Evolutionary conservation across 2,329 filamentous ascomycete genomes (phyloP).

Genomic region (Neofusicoccum laricinum): DNA sequence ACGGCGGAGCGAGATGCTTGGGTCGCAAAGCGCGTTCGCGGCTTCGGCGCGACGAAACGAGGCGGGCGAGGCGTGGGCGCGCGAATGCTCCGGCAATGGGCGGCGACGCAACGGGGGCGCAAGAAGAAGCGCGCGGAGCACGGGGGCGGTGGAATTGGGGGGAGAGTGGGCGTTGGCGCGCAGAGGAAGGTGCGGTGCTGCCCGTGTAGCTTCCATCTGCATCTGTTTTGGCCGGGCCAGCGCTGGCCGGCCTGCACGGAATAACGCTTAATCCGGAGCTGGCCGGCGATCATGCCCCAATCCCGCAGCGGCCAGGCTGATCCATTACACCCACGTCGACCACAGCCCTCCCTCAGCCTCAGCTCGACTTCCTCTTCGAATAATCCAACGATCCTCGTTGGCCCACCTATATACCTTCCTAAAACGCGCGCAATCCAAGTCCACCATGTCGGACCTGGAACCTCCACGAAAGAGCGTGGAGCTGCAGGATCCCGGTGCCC

Average conservation of each 20-base stretch:
- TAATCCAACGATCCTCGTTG: background rate
- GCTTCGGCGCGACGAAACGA: background rate
- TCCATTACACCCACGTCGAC: slow-evolving; percentile 15
- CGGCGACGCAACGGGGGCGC: background rate
- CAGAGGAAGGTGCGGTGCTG: background rate
- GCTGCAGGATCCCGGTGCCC: slow-evolving; percentile 56
- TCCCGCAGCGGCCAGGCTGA: slow-evolving; percentile 5
- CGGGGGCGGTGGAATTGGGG: background rate
- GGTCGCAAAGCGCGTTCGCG: background rate
- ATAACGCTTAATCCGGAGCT: background rate
- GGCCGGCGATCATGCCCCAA: slow-evolving; percentile 12
- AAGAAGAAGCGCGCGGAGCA: background rate
- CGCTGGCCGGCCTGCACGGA: background rate
- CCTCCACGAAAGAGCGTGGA: slow-evolving; percentile 55
- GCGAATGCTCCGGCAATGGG: background rate
- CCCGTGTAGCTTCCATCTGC: slow-evolving; percentile 4
- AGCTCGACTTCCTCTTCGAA: background rate
- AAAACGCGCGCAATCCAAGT: background rate
- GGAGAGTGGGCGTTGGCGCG: background rate
- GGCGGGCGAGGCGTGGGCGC: background rate
- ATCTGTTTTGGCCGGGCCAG: slow-evolving; percentile 14
- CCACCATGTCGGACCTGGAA: slow-evolving; percentile 45
- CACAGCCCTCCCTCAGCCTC: slow-evolving; percentile 1
- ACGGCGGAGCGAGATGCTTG: background rate
- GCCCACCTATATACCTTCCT: background rate